These are phyloP conservation scores for Entrophospora sp. DNA, from an alignment of 192 early-diverging fungal genomes.

Conservation along the genomic window DNA sequence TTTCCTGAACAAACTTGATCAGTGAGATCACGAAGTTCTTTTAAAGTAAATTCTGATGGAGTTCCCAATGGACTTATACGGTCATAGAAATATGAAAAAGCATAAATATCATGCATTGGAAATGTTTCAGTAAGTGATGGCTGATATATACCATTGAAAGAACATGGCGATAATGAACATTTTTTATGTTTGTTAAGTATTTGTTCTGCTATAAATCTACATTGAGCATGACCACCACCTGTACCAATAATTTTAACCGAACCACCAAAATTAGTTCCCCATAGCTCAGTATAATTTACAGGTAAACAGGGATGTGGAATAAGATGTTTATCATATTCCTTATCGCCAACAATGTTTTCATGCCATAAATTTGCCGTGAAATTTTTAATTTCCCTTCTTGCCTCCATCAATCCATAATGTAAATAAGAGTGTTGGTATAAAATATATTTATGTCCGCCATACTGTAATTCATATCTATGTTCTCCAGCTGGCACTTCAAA, in stretches of 20 bases:
- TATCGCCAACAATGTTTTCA: slow-evolving; percentile 22
- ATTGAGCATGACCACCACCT: slow-evolving; percentile 44
- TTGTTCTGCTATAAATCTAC: slow-evolving; percentile 42
- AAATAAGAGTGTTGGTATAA: slow-evolving; percentile 97
- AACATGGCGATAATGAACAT: slow-evolving; percentile 59
- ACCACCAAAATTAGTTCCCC: slow-evolving; percentile 23
- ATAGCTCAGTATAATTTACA: slow-evolving; percentile 45
- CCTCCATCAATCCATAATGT: slow-evolving; percentile 85
- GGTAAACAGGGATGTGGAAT: slow-evolving; percentile 63
- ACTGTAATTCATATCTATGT: slow-evolving; percentile 62
- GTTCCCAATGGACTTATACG: slow-evolving; percentile 64
- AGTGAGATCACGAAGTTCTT: slow-evolving; percentile 56
- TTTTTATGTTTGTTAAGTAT: slow-evolving; percentile 71
- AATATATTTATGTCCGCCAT: slow-evolving; percentile 60
- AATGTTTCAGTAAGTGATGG: slow-evolving; percentile 67
- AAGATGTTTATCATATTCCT: slow-evolving; percentile 21
- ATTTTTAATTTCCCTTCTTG: slow-evolving; percentile 63
- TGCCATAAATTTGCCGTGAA: slow-evolving; percentile 30
- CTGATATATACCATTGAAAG: slow-evolving; percentile 89
- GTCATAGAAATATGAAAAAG: slow-evolving; percentile 97
- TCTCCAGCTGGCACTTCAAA: slow-evolving; percentile 51
- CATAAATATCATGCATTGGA: slow-evolving; percentile 68
- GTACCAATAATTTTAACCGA: slow-evolving; percentile 45
- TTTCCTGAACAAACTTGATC: slow-evolving; percentile 58
- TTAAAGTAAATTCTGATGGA: slow-evolving; percentile 61